Conservation (phyloP, 2,329 filamentous ascomycete species). For the Xylaria sp. region DNA sequence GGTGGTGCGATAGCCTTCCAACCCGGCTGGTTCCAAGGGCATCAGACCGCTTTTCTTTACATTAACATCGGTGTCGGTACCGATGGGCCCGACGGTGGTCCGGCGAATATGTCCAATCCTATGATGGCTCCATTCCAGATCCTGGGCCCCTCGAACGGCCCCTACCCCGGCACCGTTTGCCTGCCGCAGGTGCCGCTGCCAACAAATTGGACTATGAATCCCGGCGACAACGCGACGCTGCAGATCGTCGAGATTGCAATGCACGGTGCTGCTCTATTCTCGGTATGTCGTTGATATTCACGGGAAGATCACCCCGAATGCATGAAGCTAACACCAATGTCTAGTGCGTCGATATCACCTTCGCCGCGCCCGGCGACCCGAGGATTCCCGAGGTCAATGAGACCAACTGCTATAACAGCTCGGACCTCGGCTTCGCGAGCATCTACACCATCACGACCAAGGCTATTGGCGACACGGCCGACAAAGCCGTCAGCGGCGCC, state of each 20-base stretch:
- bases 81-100: conserved; percentile 70
- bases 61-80: conserved; percentile 90
- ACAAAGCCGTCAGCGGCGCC: conserved; percentile 49
- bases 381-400: conserved; percentile 77
- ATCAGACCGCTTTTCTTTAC: conserved; percentile 83
- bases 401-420: conserved; percentile 90
- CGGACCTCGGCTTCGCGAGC: conserved; percentile 78
- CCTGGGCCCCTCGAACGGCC: conserved; percentile 79
- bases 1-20: conserved; percentile 92
- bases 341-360: conserved; percentile 94
- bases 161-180: conserved; percentile 91
- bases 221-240: conserved; percentile 85
- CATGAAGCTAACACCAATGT: conserved; percentile 14
- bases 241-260: conserved; percentile 77
- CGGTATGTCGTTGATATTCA: conserved; percentile 59
- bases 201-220: conserved; percentile 72
- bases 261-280: conserved; percentile 78
- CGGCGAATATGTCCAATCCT: conserved; percentile 85
- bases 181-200: conserved; percentile 90
- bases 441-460: conserved; percentile 76
- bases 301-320: not conserved
- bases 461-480: conserved; percentile 52
- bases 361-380: conserved; percentile 79
- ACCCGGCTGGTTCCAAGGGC: conserved; percentile 95
- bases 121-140: conserved; percentile 87